Percentiles rank a stretch among this genome's conserved stretches.
Evolutionary conservation across 257 asterid genomes (phyloP).

Genomic region (Haberlea rhodopensis): DNA sequence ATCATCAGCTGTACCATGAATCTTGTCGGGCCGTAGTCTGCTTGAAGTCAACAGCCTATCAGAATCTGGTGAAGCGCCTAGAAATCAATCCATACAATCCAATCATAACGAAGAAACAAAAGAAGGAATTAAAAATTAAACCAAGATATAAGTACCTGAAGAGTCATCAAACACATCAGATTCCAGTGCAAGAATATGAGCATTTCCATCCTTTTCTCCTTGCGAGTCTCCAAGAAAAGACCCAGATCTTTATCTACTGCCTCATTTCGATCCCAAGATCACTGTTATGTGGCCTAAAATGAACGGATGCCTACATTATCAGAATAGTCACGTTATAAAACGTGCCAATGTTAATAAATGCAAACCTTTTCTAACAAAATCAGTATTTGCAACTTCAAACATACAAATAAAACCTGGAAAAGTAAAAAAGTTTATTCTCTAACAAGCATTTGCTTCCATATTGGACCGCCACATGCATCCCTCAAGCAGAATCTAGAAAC

Average conservation of each 20-base stretch:
- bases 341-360: neutral
- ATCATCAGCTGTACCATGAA: neutral
- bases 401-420: neutral
- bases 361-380: neutral
- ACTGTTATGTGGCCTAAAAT: constrained; percentile 41
- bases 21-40: neutral
- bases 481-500: constrained; percentile 13
- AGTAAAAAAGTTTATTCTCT: neutral
- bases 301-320: constrained; percentile 41
- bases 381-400: neutral
- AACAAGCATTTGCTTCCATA: neutral
- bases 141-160: constrained; percentile 21
- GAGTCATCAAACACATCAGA: constrained; percentile 30
- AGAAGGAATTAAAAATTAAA: neutral
- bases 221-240: constrained; percentile 43
- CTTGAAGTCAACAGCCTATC: neutral
- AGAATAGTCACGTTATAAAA: too few species aligned
- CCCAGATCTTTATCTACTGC: constrained; percentile 62
- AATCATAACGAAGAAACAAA: neutral
- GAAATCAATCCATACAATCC: neutral
- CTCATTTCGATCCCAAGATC: constrained; percentile 44
- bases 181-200: constrained; percentile 2
- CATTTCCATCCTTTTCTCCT: constrained; percentile 30
- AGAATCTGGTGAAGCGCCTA: constrained; percentile 8
- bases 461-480: neutral